Percentiles rank a stretch among this genome's conserved stretches.
These are phyloP conservation scores for Pyricularia pennisetigena DNA, from an alignment of 2,329 filamentous ascomycete genomes.

Conservation along the genomic window DNA sequence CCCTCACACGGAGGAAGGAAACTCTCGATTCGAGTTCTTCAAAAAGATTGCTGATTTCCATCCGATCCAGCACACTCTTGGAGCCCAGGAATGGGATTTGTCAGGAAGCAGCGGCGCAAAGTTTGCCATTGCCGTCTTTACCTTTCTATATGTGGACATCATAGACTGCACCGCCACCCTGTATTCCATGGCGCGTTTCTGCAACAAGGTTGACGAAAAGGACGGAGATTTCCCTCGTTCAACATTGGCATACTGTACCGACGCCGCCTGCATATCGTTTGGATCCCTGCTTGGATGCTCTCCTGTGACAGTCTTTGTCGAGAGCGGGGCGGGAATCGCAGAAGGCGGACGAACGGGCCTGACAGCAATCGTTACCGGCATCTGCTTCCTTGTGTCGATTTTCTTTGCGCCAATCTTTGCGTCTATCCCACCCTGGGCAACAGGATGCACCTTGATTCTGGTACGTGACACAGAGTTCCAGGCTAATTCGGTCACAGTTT, in stretches of 20 bases:
- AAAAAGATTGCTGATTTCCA: slow-evolving; percentile 62
- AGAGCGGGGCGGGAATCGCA: slow-evolving; percentile 66
- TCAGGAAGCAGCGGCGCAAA: slow-evolving; percentile 41
- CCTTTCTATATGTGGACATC: slow-evolving; percentile 72
- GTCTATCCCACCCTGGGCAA: slow-evolving; percentile 70
- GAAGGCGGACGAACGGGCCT: slow-evolving; percentile 66
- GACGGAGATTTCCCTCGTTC: slow-evolving; percentile 80
- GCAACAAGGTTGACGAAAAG: slow-evolving; percentile 39
- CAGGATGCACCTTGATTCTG: slow-evolving; percentile 62
- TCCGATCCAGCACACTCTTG: slow-evolving; percentile 54
- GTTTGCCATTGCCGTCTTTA: slow-evolving; percentile 63
- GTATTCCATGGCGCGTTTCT: slow-evolving; percentile 75
- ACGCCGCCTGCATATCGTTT: slow-evolving; percentile 62
- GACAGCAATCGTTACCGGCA: slow-evolving; percentile 57
- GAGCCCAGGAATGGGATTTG: slow-evolving; percentile 58
- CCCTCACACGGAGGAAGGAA: slow-evolving; percentile 52
- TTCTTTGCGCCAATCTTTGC: slow-evolving; percentile 72
- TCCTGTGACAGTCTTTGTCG: slow-evolving; percentile 66
- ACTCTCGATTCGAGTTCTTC: slow-evolving; percentile 62
- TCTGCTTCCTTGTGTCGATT: slow-evolving; percentile 61
- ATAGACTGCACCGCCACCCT: slow-evolving; percentile 69
- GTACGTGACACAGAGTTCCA: slow-evolving; percentile 24
- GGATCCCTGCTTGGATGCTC: slow-evolving; percentile 60
- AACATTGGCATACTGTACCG: slow-evolving; percentile 66
- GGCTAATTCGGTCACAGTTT: neutral